Conservation (phyloP, 371 early-diverging fungal genomes). For the Mortierella sp. region DNA sequence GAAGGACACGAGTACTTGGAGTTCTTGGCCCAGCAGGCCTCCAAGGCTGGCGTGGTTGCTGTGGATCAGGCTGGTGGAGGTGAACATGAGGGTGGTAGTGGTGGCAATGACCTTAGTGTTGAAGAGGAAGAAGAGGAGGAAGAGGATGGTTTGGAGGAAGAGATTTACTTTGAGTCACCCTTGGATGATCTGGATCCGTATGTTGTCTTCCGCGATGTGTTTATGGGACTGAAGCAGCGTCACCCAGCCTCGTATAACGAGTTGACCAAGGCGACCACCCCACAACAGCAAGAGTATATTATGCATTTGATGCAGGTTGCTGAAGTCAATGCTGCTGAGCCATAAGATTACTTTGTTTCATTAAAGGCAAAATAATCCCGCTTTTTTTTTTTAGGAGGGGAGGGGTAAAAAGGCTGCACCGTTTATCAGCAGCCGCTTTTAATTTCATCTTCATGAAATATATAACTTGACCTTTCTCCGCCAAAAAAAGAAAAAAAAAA, state of each 20-base stretch:
- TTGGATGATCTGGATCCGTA: conserved; percentile 88
- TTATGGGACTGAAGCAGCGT: conserved; percentile 56
- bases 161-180: conserved; percentile 87
- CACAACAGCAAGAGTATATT: conserved; percentile 49
- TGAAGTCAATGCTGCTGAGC: conserved; percentile 23
- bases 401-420: too few species aligned
- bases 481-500: background rate
- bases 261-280: conserved; percentile 60
- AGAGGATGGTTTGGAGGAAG: conserved; percentile 72
- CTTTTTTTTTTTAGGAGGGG: background rate
- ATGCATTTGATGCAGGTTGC: conserved; percentile 30
- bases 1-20: conserved; percentile 73
- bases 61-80: conserved; percentile 15
- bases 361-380: background rate
- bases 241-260: conserved; percentile 61
- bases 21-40: conserved; percentile 69
- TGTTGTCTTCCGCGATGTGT: conserved; percentile 71
- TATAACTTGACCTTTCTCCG: background rate
- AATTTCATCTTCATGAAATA: background rate
- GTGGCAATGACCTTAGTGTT: background rate
- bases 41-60: conserved; percentile 32
- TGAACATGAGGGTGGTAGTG: conserved; percentile 54
- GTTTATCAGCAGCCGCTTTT: too few species aligned
- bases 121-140: conserved; percentile 63
- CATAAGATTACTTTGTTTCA: background rate